phyloP scores from a whole-genome alignment of 805 yeast species.

The Cephaloascus fragrans region DNA sequence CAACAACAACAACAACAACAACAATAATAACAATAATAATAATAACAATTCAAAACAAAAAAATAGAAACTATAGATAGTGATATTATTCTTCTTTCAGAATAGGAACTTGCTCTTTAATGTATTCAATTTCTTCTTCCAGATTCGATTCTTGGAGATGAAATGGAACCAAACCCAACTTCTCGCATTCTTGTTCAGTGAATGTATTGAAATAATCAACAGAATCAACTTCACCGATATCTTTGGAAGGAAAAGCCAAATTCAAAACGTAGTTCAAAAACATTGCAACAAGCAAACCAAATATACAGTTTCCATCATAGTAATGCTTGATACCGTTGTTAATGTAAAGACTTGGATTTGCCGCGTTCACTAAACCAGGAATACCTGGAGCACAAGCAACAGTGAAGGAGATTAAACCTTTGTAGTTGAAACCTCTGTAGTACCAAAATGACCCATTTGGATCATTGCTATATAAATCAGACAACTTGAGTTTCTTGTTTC shows the following conservation, averaged over 20 bases:
- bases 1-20: too few relatives aligned
- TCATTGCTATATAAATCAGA: constrained; percentile 25
- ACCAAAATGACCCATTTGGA: constrained; percentile 28
- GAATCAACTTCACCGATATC: constrained; percentile 24
- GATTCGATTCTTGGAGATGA: not conserved
- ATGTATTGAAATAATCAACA: constrained; percentile 27
- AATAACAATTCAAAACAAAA: too few relatives aligned
- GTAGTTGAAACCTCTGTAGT: constrained; percentile 31
- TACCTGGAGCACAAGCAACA: constrained; percentile 32
- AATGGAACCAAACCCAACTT: constrained; percentile 10
- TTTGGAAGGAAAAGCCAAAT: constrained; percentile 23
- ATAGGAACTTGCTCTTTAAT: too few relatives aligned
- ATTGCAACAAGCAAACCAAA: constrained; percentile 31
- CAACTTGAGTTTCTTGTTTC: constrained; percentile 27
- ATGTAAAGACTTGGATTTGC: constrained; percentile 18
- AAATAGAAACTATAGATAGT: too few relatives aligned
- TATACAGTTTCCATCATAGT: constrained; percentile 32
- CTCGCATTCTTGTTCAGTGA: constrained; percentile 22
- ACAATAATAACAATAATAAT: too few relatives aligned
- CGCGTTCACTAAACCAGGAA: constrained; percentile 36
- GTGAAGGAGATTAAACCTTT: constrained; percentile 27
- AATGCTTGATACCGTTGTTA: constrained; percentile 26
- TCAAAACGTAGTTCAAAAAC: constrained; percentile 21
- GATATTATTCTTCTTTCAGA: too few relatives aligned
- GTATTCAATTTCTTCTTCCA: not conserved